Conservation (phyloP, 306 rosid genomes). For the Castanea sativa region DNA sequence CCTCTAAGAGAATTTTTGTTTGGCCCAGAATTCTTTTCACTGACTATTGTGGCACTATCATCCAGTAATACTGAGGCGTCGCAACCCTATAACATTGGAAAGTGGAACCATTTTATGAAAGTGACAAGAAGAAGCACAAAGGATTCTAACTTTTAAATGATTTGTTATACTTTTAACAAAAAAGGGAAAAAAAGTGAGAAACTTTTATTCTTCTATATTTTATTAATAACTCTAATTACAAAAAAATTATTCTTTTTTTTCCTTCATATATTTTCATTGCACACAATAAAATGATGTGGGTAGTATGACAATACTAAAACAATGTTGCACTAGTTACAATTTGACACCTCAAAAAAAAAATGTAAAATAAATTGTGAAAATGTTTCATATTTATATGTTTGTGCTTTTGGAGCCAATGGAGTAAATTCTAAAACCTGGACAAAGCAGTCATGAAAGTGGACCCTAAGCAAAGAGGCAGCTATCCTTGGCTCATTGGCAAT, state of each 20-base stretch:
- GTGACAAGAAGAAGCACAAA: not conserved
- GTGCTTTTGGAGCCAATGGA: not conserved
- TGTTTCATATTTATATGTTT: too few relatives aligned
- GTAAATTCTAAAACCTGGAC: constrained; percentile 47
- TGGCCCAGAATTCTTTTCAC: constrained; percentile 68
- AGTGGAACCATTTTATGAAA: not conserved
- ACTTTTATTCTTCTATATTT: not conserved
- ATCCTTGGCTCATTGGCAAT: constrained; percentile 52
- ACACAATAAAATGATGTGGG: too few relatives aligned
- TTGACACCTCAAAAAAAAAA: too few relatives aligned
- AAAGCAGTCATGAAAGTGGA: constrained; percentile 83
- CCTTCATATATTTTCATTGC: too few relatives aligned
- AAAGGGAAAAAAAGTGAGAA: not conserved
- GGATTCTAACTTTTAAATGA: not conserved
- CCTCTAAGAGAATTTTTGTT: constrained; percentile 77
- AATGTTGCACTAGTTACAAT: too few relatives aligned
- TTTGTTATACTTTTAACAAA: not conserved
- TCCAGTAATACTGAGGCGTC: constrained; percentile 78
- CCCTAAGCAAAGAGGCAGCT: constrained; percentile 83
- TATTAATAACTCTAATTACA: too few relatives aligned
- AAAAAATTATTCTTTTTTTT: too few relatives aligned
- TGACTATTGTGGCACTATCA: constrained; percentile 40
- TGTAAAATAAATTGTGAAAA: too few relatives aligned
- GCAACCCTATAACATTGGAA: constrained; percentile 51
- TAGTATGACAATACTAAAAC: too few relatives aligned